Conservation (phyloP, 163 green algal species). For the Scenedesmus sp. region DNA sequence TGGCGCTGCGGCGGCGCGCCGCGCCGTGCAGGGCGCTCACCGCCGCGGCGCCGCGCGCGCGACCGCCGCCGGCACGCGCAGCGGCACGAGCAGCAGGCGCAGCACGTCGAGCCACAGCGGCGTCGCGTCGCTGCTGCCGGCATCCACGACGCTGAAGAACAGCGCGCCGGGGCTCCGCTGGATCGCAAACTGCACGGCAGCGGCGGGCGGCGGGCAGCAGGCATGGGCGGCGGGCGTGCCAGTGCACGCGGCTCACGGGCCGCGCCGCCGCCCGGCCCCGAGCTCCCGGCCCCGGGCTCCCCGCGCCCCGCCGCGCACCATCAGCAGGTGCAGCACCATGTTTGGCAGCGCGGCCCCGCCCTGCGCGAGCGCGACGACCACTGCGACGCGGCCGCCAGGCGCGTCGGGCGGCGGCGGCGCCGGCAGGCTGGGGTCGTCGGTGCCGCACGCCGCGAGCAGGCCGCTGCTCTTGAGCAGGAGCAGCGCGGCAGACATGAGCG, state of each 20-base stretch:
- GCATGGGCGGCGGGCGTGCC: background rate
- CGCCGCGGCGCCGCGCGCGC: background rate
- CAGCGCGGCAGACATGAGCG: constrained; percentile 12
- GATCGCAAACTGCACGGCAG: background rate
- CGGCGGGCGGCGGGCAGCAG: background rate
- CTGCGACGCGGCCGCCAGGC: too few species aligned
- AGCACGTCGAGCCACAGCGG: constrained; percentile 26
- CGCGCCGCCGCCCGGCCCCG: background rate
- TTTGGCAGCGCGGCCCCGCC: constrained; percentile 28
- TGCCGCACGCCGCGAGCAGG: constrained; percentile 21
- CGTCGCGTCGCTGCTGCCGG: background rate
- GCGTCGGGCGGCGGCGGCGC: background rate
- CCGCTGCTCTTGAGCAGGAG: constrained; percentile 2
- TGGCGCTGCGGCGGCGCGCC: too few species aligned
- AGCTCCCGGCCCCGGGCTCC: too few species aligned
- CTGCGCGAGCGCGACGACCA: too few species aligned
- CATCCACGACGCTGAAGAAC: constrained; percentile 26
- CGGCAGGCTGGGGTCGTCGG: constrained; percentile 25
- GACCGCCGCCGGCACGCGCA: constrained; percentile 17
- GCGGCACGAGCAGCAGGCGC: constrained; percentile 33
- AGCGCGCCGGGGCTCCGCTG: background rate
- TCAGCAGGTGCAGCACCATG: constrained; percentile 30
- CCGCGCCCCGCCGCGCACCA: too few species aligned
- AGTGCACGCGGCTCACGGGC: background rate
- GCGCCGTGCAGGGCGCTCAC: too few species aligned